Base-by-base conservation (phyloP, 225 moss, liverwort and hornwort species). In the Straminergon stramineum region DNA sequence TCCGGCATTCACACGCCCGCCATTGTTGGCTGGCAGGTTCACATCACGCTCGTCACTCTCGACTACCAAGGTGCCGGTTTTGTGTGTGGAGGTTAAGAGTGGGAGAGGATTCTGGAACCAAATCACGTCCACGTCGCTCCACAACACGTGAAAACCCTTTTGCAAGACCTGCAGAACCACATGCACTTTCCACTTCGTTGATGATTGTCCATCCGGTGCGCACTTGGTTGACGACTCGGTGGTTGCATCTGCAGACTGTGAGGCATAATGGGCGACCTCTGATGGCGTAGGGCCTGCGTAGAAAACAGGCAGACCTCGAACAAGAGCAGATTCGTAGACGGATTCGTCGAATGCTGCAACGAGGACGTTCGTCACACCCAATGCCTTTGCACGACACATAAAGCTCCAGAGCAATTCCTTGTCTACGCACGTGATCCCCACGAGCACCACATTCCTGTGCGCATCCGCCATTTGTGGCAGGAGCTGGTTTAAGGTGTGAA, bases 41-140 rank as follows among this genome's bases (percentile, higher is more conserved):
- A 68, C 39, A 55, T 94, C 82, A 16, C 90, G 93, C 86, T 92
- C 94, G 66, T 94, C 92, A 63, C 94, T 94, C 81, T 87, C 89
- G 61, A 95, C 86, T 2, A 82, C 74, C 26, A 94, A 74, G 17
- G 84, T 85, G 32, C 85, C 88, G 19, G 88, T 11, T 81, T 75
- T 81, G 57, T 74, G 88, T 17, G 89, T 70, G 58, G 83, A 76
- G 32, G 43, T 56, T 20, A 95, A 60, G 82, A 48, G 87, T 21
- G 92, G 91, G 75, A 95, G 88, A 45, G 94, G 95, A 77, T 92
- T 93, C 81, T 90, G 92, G 76, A 94, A 92, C 95, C 95, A 94
- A 52, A 94, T 88, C 70, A 92, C 90, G 79, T 95, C 94, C 43
- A 81, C 91, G 43, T 94, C 93, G 79, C 92, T 95, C 95, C 95